These are phyloP conservation scores for Kwoniella shivajii DNA, from an alignment of 1,284 basidiomycete genomes.

Conservation along the genomic window DNA sequence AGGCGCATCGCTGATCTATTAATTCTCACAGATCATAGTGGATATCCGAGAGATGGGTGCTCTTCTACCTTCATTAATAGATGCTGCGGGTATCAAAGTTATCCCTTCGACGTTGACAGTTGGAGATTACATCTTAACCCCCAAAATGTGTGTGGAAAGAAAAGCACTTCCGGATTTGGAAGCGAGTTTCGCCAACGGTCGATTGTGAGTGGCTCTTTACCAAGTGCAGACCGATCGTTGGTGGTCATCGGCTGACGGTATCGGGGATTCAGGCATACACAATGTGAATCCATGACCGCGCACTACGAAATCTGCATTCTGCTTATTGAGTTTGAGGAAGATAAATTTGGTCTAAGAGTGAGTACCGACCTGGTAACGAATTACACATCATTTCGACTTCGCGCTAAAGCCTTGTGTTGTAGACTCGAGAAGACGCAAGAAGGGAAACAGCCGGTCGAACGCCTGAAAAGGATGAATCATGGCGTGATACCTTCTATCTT, in stretches of 20 bases:
- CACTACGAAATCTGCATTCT: slow-evolving; percentile 93
- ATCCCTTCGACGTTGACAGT: slow-evolving; percentile 89
- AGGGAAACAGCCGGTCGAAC: slow-evolving; percentile 57
- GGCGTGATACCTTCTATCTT: slow-evolving; percentile 59
- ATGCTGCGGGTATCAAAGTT: slow-evolving; percentile 78
- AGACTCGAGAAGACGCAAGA: slow-evolving; percentile 56
- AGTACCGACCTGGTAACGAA: no score
- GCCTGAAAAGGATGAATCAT: slow-evolving; percentile 19
- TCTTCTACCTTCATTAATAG: slow-evolving; percentile 83
- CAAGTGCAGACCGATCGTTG: background rate
- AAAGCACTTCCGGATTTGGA: slow-evolving; percentile 92
- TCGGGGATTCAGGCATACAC: slow-evolving; percentile 75
- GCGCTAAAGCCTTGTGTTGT: slow-evolving; percentile 54
- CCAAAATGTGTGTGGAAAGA: slow-evolving; percentile 93
- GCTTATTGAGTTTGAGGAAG: slow-evolving; percentile 98
- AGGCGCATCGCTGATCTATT: background rate
- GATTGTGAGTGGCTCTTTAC: slow-evolving; percentile 68
- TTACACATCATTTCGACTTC: no score
- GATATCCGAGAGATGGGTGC: slow-evolving; percentile 97
- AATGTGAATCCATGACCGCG: slow-evolving; percentile 95
- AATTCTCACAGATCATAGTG: slow-evolving; percentile 85
- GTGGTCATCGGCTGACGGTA: background rate
- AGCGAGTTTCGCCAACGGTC: slow-evolving; percentile 87
- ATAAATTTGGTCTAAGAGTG: slow-evolving; percentile 91
- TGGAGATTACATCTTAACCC: slow-evolving; percentile 93